These are phyloP conservation scores for Hypholoma sublateritium DNA, from an alignment of 768 basidiomycete species.

Conservation along the genomic window DNA sequence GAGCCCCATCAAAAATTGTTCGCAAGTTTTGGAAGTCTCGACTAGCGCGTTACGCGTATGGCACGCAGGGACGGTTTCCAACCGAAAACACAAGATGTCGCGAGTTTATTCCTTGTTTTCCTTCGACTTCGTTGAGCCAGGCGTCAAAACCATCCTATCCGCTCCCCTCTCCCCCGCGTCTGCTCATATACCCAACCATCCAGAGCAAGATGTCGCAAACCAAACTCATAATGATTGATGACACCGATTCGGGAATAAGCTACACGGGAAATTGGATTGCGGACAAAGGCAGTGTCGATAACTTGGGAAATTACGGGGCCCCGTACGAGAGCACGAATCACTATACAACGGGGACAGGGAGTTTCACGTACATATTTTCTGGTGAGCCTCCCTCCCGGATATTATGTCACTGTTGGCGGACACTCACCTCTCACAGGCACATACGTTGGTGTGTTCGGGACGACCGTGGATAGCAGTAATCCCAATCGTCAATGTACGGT, in stretches of 20 bases:
- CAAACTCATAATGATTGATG: not conserved
- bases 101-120: not conserved
- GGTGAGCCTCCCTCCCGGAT: not conserved
- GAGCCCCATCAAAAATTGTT: no score
- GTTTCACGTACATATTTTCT: constrained; percentile 5
- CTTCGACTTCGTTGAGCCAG: not conserved
- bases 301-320: constrained; percentile 5
- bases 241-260: constrained; percentile 1
- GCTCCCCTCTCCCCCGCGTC: not conserved
- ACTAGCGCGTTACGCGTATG: no score
- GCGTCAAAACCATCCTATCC: not conserved
- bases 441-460: constrained; percentile 2
- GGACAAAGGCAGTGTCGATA: constrained; percentile 5
- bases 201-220: constrained; percentile 5
- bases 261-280: constrained; percentile 4
- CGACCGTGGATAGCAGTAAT: not conserved
- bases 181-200: not conserved
- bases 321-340: constrained; percentile 3
- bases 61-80: no score
- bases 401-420: not conserved
- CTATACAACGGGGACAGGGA: not conserved
- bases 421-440: not conserved
- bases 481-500: constrained; percentile 1
- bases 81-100: no score
- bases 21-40: no score